A percentile compares a stretch with the other conserved stretches of the same genome.
phyloP scores from a whole-genome alignment of 441 rosid genomes.

The Erodium moschatum region DNA sequence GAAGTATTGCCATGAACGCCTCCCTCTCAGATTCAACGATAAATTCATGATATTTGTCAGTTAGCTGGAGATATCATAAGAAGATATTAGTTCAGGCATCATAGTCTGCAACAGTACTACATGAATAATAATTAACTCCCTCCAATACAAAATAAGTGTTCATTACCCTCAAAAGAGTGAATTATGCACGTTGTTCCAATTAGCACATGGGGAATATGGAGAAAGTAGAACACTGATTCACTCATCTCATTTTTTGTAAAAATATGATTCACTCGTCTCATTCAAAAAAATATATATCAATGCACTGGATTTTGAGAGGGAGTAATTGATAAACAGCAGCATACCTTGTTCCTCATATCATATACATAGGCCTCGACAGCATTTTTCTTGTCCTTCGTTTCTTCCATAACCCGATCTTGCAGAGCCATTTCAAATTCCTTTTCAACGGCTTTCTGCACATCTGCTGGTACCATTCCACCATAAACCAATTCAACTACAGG shows the following conservation, averaged over 20 bases:
- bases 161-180: too few relatives aligned
- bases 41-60: constrained; percentile 69
- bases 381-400: constrained; percentile 86
- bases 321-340: background rate
- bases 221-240: too few relatives aligned
- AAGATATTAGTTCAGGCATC: constrained; percentile 8
- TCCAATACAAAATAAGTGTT: too few relatives aligned
- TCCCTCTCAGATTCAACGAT: constrained; percentile 66
- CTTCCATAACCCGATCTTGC: constrained; percentile 94
- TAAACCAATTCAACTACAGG: constrained; percentile 64
- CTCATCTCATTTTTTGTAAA: too few relatives aligned
- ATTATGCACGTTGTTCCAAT: too few relatives aligned
- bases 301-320: too few relatives aligned
- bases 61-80: constrained; percentile 38
- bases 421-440: constrained; percentile 95
- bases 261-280: too few relatives aligned
- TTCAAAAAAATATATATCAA: too few relatives aligned
- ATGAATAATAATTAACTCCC: background rate
- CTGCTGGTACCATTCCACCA: constrained; percentile 54
- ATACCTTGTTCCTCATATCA: constrained; percentile 89
- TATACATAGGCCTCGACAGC: constrained; percentile 94
- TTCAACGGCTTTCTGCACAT: constrained; percentile 74
- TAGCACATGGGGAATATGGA: too few relatives aligned
- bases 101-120: background rate
- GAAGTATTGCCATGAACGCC: constrained; percentile 47